These are phyloP conservation scores for Botryotinia convoluta DNA, from an alignment of 2,329 filamentous ascomycete species.

Conservation along the genomic window DNA sequence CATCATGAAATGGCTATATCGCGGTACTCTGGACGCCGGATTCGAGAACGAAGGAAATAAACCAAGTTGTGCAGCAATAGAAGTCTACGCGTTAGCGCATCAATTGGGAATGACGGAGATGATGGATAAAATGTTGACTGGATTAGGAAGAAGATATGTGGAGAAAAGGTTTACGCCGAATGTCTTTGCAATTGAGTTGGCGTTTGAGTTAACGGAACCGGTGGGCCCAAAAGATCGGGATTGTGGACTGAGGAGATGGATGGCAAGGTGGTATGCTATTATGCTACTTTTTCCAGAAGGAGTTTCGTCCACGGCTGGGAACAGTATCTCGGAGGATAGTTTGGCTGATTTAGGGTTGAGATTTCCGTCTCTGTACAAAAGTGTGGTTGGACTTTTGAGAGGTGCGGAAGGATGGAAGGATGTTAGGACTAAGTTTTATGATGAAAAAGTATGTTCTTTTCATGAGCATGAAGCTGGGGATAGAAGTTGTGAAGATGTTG, in stretches of 20 bases:
- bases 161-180: slow-evolving; percentile 10
- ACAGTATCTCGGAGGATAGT: not conserved
- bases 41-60: slow-evolving; percentile 7
- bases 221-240: not conserved
- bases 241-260: slow-evolving; percentile 8
- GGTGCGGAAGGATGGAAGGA: slow-evolving; percentile 9
- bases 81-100: not conserved
- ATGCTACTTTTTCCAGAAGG: slow-evolving; percentile 9
- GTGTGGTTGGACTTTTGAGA: not conserved
- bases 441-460: slow-evolving; percentile 11
- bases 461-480: slow-evolving; percentile 9
- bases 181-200: slow-evolving; percentile 7
- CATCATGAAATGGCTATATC: slow-evolving; percentile 11
- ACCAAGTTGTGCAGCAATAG: slow-evolving; percentile 5
- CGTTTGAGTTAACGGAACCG: slow-evolving; percentile 5
- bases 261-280: slow-evolving; percentile 13
- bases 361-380: slow-evolving; percentile 5
- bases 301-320: not conserved
- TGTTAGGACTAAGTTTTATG: not conserved
- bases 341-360: not conserved
- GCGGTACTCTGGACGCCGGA: not conserved
- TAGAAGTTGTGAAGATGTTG: slow-evolving; percentile 1
- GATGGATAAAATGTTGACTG: not conserved
- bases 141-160: slow-evolving; percentile 4
- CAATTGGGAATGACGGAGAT: slow-evolving; percentile 1